Base-by-base conservation (phyloP, 2,329 filamentous ascomycete species). In the Sporothrix mexicana region DNA sequence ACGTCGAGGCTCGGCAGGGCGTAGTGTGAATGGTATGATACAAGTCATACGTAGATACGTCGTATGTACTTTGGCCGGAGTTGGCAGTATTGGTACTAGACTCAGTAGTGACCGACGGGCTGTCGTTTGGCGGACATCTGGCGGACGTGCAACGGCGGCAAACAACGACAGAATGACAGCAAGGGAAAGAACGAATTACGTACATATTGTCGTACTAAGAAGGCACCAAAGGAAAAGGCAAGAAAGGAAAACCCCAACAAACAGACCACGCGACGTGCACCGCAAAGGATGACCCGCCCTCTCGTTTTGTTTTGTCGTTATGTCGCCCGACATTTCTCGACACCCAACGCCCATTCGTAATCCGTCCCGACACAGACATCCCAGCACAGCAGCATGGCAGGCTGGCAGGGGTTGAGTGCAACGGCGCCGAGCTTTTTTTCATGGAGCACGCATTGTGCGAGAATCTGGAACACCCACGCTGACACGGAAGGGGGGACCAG, bases 1-100 rank as follows among this genome's bases (percentile, higher is more conserved):
- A 10, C 67, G 30, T 57, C 6, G 53, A 70, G 64, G 66, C 66
- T 68, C 47, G 66, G 47, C 66, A 68, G 47, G 66, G 25, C 47
- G 17, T 15, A 53, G 66, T 47, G 47, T 13, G 12, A 45, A 47
- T 43, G 51, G 47, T 4, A 36, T 36, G 30, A 53, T 10, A 36
- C n/a, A 36, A 9, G 57, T 17, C 25, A 43, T 62, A 41, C 36
- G 41, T 17, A 43, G 12, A 20, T 13, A 36, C 30, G 30, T 36
- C 30, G 30, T 36, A 5, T 36, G 30, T 36, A 36, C 30, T 36
- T n/a, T n/a, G 6, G 49, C 20, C 12, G 43, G 43, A 45, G 43
- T 7, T 7, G 43, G 43, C 6, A 45, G 43, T 3, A n/a, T n/a
- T 49, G 45, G 45, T 49, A 36, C 30, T 36, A 36, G 30, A 7